Base-by-base conservation (phyloP, 164 flowering plant genomes). In the Houttuynia cordata region DNA sequence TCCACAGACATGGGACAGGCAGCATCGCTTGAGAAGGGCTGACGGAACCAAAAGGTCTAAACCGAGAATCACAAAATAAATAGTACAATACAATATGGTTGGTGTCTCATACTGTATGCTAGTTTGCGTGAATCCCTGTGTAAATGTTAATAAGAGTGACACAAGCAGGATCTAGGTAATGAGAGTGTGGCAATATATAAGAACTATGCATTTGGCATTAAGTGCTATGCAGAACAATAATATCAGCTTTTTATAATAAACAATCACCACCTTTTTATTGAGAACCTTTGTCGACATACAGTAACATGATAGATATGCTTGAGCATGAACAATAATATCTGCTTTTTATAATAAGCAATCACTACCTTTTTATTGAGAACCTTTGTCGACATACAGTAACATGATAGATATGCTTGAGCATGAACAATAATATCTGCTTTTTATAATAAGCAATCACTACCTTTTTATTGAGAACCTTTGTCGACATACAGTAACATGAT, bases 1-100 rank as follows among this genome's bases (percentile, higher is more conserved):
- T 59, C 62, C 24, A 22, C 53, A 45, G 51, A 22, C 53, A 39
- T 45, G 53, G 53, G 39, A 59, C 52, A 14, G 47, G 62, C 62
- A 59, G 25, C 53, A 59, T 23, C 53, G 22, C 53, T 34, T 19
- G 24, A 17, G 24, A 42, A 30, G 39, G 34, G 21, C 45, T 39
- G 17, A 19, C 24, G n/a, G 14, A 19, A 45, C 14, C 20, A n/a
- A 25, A 19, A 57, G 45, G 18, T 19, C 21, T 15, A 0, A 8
- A 39, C 10, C 12, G 15, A 37, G 45, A 57, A 37, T 23, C 24
- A 24, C 24, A 24, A 54, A 18, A 24, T n/a, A 7, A 8, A 1
- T 37, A 40, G 42, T 39, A n/a, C 13, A 18, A 23, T 37, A 20
- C 22, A 18, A 57, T n/a, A 19, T 34, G 13, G 2, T 39, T 34